Base-by-base conservation (phyloP, 2,329 filamentous ascomycete species). In the Colletotrichum liriopes region DNA sequence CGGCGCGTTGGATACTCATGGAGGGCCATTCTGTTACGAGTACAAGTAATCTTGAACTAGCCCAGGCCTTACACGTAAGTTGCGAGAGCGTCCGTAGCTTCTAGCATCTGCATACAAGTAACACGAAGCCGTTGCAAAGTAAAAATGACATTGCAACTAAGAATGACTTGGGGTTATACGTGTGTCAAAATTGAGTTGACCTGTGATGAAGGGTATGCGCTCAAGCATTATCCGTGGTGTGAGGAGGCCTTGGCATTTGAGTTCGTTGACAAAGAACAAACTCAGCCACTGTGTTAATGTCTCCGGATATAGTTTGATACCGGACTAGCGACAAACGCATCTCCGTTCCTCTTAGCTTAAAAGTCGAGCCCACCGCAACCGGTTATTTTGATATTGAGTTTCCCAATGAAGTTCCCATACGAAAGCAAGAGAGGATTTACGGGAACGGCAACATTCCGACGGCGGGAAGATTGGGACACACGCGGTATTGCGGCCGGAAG, bases 301-400 rank as follows among this genome's bases (percentile, higher is more conserved):
- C 8, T 29, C 63, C 47, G 47, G 54, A 71, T 41, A 47, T 32
- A 47, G 63, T 55, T 71, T 23, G 14, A 18, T 49, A 39, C 59
- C 47, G n/a, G 35, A 47, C 32, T 35, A 26, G 16, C 45, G 9
- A 4, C 35, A 43, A 35, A 37, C 11, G 7, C 26, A 20, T n/a
- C 29, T 5, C 58, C 41, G 12, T n/a, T 47, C 5, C 26, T 61
- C 29, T 18, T 20, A 49, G 41, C 20, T 23, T 49, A 11, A 49
- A 55, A 59, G 39, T 55, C 49, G 20, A 37, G 23, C 41, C 54
- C 47, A 39, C 67, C 32, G 63, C 54, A 71, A 32, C 54, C 67
- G 67, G 55, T 20, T 3, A 29, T 7, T 5, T 39, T 60, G 20
- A 6, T 37, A 4, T 9, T 41, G 29, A 23, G 43, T 29, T 23